These are phyloP conservation scores for Xerocomellus intermedius DNA, from an alignment of 768 basidiomycete genomes.

Conservation along the genomic window DNA sequence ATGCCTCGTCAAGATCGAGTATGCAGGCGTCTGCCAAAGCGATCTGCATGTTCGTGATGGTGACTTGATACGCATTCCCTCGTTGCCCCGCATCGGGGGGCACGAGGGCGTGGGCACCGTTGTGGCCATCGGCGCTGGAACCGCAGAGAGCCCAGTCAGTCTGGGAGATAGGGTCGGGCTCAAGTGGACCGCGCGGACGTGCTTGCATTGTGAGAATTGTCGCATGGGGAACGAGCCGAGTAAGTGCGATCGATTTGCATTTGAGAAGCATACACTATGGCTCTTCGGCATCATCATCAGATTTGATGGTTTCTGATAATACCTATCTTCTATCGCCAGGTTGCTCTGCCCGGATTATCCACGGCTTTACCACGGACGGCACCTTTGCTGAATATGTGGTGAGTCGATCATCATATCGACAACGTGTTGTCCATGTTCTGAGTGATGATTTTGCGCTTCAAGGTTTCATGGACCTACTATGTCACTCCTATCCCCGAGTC, in stretches of 20 bases:
- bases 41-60: slow-evolving; percentile 41
- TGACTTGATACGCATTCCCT: slow-evolving; percentile 33
- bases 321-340: slow-evolving; percentile 6
- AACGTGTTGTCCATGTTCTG: neutral
- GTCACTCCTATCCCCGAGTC: slow-evolving; percentile 46
- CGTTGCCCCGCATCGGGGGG: slow-evolving; percentile 39
- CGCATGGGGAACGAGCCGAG: slow-evolving; percentile 35
- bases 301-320: neutral
- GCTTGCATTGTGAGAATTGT: slow-evolving; percentile 42
- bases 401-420: neutral
- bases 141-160: slow-evolving; percentile 28
- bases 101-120: slow-evolving; percentile 49
- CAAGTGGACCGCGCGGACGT: slow-evolving; percentile 42
- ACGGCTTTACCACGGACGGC: slow-evolving; percentile 45
- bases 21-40: slow-evolving; percentile 43
- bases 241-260: slow-evolving; percentile 7
- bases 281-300: neutral
- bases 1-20: slow-evolving; percentile 41
- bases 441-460: neutral
- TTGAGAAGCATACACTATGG: too few relatives aligned
- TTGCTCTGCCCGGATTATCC: slow-evolving; percentile 1
- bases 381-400: slow-evolving; percentile 42
- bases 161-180: slow-evolving; percentile 44
- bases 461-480: slow-evolving; percentile 37
- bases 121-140: slow-evolving; percentile 42